Percentiles rank a stretch among this genome's conserved stretches.
These are phyloP conservation scores for Fragaria vesca DNA, from an alignment of 306 rosid species.

Conservation along the genomic window DNA sequence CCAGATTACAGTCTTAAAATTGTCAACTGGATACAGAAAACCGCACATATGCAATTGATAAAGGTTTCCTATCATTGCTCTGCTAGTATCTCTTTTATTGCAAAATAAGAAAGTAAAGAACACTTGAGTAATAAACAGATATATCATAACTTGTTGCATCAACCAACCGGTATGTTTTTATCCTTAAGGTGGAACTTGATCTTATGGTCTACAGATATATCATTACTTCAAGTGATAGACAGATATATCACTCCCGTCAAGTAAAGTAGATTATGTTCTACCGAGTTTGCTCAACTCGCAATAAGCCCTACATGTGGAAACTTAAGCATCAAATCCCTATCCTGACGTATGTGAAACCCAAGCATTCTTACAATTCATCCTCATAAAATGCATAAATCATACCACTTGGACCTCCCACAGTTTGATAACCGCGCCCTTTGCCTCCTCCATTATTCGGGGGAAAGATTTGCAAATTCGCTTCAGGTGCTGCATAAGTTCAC, in stretches of 20 bases:
- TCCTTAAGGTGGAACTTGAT: background rate
- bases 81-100: background rate
- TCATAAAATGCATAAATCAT: background rate
- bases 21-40: background rate
- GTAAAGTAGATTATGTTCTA: background rate
- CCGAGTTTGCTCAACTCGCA: background rate
- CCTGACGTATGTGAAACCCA: background rate
- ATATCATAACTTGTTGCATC: background rate
- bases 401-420: slow-evolving; percentile 69
- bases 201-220: background rate
- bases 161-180: background rate
- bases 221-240: background rate
- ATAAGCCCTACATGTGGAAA: background rate
- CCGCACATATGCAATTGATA: background rate
- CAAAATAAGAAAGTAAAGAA: background rate
- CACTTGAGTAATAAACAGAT: background rate
- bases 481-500: slow-evolving; percentile 47
- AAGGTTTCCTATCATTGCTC: background rate
- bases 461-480: slow-evolving; percentile 74
- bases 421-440: slow-evolving; percentile 69
- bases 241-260: background rate
- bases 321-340: background rate
- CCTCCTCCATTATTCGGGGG: slow-evolving; percentile 70
- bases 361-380: background rate
- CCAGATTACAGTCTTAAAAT: background rate